Percentiles rank a stretch among this genome's conserved stretches.
Evolutionary conservation across 106 monocot species (phyloP).

Genomic region (Phalaenopsis aphrodite): DNA sequence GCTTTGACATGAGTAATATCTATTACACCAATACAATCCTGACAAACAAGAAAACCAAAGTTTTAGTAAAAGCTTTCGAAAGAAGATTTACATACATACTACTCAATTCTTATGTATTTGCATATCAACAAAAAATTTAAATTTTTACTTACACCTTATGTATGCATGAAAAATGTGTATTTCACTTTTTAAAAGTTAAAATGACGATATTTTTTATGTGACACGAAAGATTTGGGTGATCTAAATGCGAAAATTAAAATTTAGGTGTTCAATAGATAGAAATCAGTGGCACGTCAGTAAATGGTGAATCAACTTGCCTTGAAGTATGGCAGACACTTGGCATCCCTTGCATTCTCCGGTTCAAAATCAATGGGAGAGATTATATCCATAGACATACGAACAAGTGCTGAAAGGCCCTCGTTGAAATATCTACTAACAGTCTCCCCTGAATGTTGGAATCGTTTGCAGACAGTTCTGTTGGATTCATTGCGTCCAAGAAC

Average conservation of each 20-base stretch:
- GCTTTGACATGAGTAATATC: constrained; percentile 11
- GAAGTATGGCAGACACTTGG: constrained; percentile 1
- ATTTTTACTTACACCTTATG: no score
- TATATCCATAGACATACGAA: constrained; percentile 3
- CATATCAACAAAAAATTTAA: no score
- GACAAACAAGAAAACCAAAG: not conserved
- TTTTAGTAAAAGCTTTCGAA: no score
- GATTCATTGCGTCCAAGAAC: constrained; percentile 7
- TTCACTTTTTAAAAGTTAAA: no score
- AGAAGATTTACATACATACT: no score
- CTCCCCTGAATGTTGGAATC: constrained; percentile 9
- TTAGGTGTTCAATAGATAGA: no score
- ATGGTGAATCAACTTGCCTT: not conserved
- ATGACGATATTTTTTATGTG: no score
- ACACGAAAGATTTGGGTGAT: no score
- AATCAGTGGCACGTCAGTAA: not conserved
- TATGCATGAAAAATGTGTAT: no score
- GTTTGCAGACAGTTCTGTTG: constrained; percentile 3
- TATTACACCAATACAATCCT: constrained; percentile 12
- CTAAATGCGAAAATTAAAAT: no score
- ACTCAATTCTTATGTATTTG: no score
- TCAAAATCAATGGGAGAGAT: not conserved
- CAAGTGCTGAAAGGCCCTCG: not conserved
- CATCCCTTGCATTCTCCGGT: not conserved
- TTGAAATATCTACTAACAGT: constrained; percentile 10